Evolutionary conservation across 495 filamentous ascomycete genomes (phyloP).

Genomic region (Penicillium herquei): DNA sequence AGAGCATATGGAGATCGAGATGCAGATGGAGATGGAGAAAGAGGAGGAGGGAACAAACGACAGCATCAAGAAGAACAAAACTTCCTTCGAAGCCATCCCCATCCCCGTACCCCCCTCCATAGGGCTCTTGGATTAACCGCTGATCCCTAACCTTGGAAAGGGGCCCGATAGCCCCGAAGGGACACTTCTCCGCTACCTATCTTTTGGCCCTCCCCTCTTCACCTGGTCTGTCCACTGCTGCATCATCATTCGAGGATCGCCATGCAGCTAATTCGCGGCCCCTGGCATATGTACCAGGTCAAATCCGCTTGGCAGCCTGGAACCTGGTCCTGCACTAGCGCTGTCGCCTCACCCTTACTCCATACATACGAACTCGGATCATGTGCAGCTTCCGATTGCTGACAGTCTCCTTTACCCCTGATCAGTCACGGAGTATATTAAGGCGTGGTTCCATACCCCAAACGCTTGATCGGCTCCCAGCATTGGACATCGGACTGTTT

Average conservation of each 20-base stretch:
- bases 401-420: no score
- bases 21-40: background rate
- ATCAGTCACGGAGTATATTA: no score
- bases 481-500: background rate
- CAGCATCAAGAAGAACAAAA: no score
- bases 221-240: background rate
- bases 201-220: background rate
- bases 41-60: no score
- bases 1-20: background rate
- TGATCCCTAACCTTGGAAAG: no score
- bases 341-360: slow-evolving; percentile 15
- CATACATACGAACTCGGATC: slow-evolving; percentile 1
- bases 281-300: slow-evolving; percentile 11
- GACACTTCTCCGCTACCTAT: no score
- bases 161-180: no score
- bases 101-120: no score
- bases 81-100: no score
- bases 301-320: slow-evolving; percentile 3
- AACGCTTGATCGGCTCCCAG: background rate
- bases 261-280: slow-evolving; percentile 14
- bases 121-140: no score
- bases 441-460: no score
- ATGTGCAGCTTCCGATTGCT: background rate
- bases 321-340: slow-evolving; percentile 6
- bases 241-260: slow-evolving; percentile 6